Conservation (phyloP, 768 basidiomycete genomes). For the Hygrocybe punicea region DNA sequence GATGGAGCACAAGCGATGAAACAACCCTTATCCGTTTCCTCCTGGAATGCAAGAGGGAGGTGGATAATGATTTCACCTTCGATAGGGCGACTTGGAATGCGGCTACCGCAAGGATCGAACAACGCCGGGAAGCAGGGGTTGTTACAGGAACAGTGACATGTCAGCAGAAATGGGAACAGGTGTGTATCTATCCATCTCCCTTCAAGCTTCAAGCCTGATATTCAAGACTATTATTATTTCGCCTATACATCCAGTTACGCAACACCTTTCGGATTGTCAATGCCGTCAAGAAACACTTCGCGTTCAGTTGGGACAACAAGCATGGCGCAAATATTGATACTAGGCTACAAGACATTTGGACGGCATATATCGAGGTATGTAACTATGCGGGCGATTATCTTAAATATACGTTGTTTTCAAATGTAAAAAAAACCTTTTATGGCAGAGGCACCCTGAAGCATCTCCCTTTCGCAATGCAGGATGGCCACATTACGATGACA, state of each 20-base stretch:
- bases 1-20: background rate
- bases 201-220: background rate
- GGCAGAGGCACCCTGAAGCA: background rate
- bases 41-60: background rate
- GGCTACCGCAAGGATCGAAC: background rate
- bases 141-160: background rate
- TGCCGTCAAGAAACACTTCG: background rate
- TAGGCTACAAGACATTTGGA: background rate
- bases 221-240: background rate
- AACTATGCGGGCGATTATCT: background rate
- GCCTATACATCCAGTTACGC: background rate
- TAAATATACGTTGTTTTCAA: background rate
- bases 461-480: background rate
- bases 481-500: background rate
- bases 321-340: background rate
- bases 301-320: background rate
- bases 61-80: background rate
- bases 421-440: background rate
- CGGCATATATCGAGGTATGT: background rate
- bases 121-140: background rate
- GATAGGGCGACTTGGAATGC: background rate
- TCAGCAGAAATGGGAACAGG: background rate
- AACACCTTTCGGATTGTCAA: background rate
- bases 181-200: background rate
- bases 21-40: background rate